These are phyloP conservation scores for Cryomyces antarcticus DNA, from an alignment of 495 filamentous ascomycete genomes.

Conservation along the genomic window DNA sequence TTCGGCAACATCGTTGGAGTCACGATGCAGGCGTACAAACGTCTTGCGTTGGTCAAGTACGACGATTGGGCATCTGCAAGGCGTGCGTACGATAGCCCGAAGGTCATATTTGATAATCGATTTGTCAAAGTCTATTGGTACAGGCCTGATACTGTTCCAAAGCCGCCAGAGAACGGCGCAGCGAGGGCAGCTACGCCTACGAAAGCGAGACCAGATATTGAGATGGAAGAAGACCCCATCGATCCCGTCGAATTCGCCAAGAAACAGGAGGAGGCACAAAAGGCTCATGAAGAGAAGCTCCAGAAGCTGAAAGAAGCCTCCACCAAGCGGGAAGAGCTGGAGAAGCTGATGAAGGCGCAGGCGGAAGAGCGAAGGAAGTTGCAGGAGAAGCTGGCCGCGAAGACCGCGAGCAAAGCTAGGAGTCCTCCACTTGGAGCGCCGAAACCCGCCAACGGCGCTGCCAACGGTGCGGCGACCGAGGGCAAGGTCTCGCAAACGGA, in stretches of 20 bases:
- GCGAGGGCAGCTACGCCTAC: slow-evolving; percentile 1
- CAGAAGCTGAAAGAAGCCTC: slow-evolving; percentile 57
- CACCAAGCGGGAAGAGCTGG: slow-evolving; percentile 46
- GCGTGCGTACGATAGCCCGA: slow-evolving; percentile 72
- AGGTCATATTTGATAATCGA: slow-evolving; percentile 88
- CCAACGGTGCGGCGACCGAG: slow-evolving; percentile 12
- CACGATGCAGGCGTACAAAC: slow-evolving; percentile 54
- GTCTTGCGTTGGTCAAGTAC: slow-evolving; percentile 66
- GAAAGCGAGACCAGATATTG: not conserved
- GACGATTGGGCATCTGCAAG: slow-evolving; percentile 52
- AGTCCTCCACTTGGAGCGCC: slow-evolving; percentile 4
- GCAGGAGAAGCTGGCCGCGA: slow-evolving; percentile 36
- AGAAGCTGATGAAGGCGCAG: slow-evolving; percentile 52
- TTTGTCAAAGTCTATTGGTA: slow-evolving; percentile 98
- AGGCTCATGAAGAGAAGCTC: slow-evolving; percentile 52
- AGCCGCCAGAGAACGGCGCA: slow-evolving; percentile 18
- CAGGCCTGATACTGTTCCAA: slow-evolving; percentile 33
- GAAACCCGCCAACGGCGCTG: slow-evolving; percentile 18
- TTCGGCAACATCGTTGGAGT: slow-evolving; percentile 63
- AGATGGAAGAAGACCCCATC: slow-evolving; percentile 25
- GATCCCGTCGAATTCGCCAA: slow-evolving; percentile 60
- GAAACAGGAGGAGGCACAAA: slow-evolving; percentile 64
- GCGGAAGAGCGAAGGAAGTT: slow-evolving; percentile 57
- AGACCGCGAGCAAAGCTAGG: slow-evolving; percentile 11
- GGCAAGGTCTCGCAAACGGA: slow-evolving; percentile 35